These are phyloP conservation scores for Coemansia interrupta DNA, from an alignment of 192 early-diverging fungal species.

Conservation along the genomic window DNA sequence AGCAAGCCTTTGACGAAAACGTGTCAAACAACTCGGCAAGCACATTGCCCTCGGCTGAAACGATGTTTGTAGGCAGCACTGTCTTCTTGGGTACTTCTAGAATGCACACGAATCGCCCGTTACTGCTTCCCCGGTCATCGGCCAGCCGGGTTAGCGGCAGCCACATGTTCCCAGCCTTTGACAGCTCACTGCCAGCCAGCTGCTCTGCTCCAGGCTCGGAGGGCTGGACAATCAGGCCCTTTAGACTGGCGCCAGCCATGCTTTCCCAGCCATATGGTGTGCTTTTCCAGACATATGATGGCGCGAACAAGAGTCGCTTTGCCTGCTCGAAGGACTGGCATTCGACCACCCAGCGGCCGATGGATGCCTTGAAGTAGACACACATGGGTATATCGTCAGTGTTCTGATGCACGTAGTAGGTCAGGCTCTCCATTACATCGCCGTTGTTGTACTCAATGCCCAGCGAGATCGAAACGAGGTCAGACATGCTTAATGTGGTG, in stretches of 20 bases:
- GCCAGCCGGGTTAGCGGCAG: neutral
- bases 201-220: neutral
- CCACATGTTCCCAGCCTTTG: neutral
- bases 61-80: neutral
- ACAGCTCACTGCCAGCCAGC: neutral
- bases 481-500: too few relatives aligned
- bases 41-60: neutral
- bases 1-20: neutral
- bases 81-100: neutral
- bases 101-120: neutral
- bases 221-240: neutral
- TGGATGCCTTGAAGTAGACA: neutral
- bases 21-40: neutral
- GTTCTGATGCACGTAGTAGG: neutral
- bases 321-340: slow-evolving; percentile 4
- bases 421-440: too few relatives aligned
- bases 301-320: neutral
- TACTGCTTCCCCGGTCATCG: neutral
- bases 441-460: too few relatives aligned
- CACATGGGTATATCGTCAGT: neutral
- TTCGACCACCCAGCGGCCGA: neutral
- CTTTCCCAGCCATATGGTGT: neutral
- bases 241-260: neutral
- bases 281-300: slow-evolving; percentile 1
- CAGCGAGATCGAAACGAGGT: too few relatives aligned